These are phyloP conservation scores for Jasminum sambac DNA, from an alignment of 257 asterid species.

Conservation along the genomic window DNA sequence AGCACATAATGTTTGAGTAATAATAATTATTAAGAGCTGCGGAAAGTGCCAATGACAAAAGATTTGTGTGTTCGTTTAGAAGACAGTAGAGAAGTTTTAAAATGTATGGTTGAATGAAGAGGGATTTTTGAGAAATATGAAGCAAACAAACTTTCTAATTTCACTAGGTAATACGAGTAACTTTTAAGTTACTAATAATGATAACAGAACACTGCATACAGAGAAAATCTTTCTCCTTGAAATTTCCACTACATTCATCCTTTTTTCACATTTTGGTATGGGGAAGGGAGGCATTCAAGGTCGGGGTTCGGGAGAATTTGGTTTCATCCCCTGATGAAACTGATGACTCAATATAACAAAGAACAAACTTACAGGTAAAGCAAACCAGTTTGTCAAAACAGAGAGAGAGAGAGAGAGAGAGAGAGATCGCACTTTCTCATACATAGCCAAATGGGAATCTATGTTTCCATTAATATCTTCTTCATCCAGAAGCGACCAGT, in stretches of 20 bases:
- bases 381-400: too few relatives aligned
- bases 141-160: too few relatives aligned
- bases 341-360: not conserved
- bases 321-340: not conserved
- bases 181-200: too few relatives aligned
- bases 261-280: not conserved
- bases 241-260: not conserved
- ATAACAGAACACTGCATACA: not conserved
- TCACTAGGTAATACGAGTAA: too few relatives aligned
- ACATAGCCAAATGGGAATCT: slow-evolving; percentile 27
- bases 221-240: not conserved
- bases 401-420: slow-evolving; percentile 13
- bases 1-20: too few relatives aligned
- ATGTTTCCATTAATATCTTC: slow-evolving; percentile 29
- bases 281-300: not conserved
- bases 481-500: slow-evolving; percentile 28
- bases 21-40: too few relatives aligned
- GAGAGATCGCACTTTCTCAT: slow-evolving; percentile 31
- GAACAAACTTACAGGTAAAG: too few relatives aligned
- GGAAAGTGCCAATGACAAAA: too few relatives aligned
- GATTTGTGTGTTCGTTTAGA: too few relatives aligned
- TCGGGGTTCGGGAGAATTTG: not conserved
- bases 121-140: too few relatives aligned
- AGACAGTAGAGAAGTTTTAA: too few relatives aligned
- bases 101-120: too few relatives aligned